Evolutionary conservation across 2,329 filamentous ascomycete species (phyloP), one percentile per base, ranked within the genome.

Genomic region (Monilinia vaccinii-corymbosi): DNA sequence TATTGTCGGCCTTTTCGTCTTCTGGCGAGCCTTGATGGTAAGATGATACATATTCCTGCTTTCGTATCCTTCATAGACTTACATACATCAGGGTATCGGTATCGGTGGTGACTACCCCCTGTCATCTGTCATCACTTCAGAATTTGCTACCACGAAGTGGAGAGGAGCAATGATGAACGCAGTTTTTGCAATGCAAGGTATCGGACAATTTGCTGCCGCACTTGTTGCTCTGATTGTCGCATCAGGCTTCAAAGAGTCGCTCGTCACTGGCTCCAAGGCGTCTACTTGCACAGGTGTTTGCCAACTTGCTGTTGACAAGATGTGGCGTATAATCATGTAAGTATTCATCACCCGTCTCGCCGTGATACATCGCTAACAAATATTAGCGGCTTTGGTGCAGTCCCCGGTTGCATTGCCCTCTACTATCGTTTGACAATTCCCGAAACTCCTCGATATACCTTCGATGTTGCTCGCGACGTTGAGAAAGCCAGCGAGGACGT

Each of bases 101-200:
- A 87, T 88, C 48, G 86, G 87, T 69, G 87, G 87, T 68, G 89
- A 94, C 70, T 94, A 93, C 70, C 89, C 90, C 7, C 78, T 95
- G 10, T 90, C 86, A 51, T 88, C 86, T 25, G 88, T 93, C 65
- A 94, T 94, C 68, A 93, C 89, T 7, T 91, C 89, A 6, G 89
- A 94, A 77, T 94, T 94, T 69, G 88, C 89, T 13, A 92, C 87
- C 4, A 93, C 89, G 57, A 91, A 87, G 74, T 92, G 88, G 85
- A 79, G 89, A 73, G 89, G 89, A 66, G 88, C 88, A 65, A 94
- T 94, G 86, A 92, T 95, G 86, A 88, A 84, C 38, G 80, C 88
- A 18, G 89, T 94, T 58, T 94, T 94, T 69, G 88, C 89, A 66
- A 93, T 92, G 88, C 89, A 95, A 73, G 89, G 89, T 65, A 81